A percentile compares a stretch with the other conserved stretches of the same genome.
Conservation (phyloP, 2,329 filamentous ascomycete genomes). For the Sphaerostilbella broomeana region DNA sequence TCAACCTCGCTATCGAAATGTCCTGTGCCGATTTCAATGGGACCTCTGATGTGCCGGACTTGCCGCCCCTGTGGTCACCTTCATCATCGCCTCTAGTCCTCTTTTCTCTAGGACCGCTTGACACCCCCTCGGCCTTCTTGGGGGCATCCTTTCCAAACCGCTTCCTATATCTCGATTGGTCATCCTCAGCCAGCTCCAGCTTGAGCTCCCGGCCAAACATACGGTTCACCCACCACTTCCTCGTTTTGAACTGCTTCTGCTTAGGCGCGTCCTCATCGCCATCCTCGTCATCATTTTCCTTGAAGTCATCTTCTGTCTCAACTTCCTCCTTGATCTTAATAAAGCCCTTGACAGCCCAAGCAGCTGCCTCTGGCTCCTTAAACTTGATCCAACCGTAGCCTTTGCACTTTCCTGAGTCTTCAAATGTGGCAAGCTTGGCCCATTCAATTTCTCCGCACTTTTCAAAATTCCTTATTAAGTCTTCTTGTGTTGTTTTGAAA, state of each 20-base stretch:
- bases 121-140: constrained; percentile 26
- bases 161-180: constrained; percentile 85
- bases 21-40: constrained; percentile 39
- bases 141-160: constrained; percentile 71
- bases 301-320: constrained; percentile 56
- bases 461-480: constrained; percentile 71
- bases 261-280: constrained; percentile 37
- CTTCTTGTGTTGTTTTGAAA: constrained; percentile 75
- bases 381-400: constrained; percentile 96
- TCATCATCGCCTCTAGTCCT: constrained; percentile 30
- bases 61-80: constrained; percentile 15
- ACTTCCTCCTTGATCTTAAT: constrained; percentile 62
- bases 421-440: constrained; percentile 87
- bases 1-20: constrained; percentile 55
- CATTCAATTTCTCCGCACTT: constrained; percentile 79
- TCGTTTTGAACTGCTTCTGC: constrained; percentile 49
- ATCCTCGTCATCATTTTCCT: constrained; percentile 39
- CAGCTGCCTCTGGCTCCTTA: constrained; percentile 66
- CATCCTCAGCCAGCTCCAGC: constrained; percentile 90
- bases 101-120: constrained; percentile 26
- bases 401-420: constrained; percentile 96
- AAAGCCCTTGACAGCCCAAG: constrained; percentile 67
- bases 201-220: constrained; percentile 74
- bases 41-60: constrained; percentile 27
- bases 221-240: constrained; percentile 80